Evolutionary conservation across 208 protist species (phyloP), one percentile per base, ranked within the genome.

Genomic region (Wallacemonas rigidus): DNA sequence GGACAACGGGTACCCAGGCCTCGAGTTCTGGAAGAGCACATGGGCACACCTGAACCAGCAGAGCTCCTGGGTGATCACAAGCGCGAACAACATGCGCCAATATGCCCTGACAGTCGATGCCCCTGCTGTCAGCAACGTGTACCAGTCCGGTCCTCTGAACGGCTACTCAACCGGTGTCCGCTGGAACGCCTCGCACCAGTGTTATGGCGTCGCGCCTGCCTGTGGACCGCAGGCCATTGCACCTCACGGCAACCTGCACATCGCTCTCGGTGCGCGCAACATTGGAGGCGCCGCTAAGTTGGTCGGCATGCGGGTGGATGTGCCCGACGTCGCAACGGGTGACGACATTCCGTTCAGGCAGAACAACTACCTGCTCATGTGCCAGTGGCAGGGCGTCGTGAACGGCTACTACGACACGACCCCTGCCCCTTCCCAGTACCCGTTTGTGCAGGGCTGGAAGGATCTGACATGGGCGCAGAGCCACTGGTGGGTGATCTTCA

Each of bases 401-500:
- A 26, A 26, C n/a, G 51, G n/a, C n/a, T 56, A 45, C 39, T 73
- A 78, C 39, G 9, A 12, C 6, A 17, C 51, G 0, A 56, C 41
- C 14, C 51, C 8, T 12, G 14, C n/a, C n/a, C 51, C 51, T 6
- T 56, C 51, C 61, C 26, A 40, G 60, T 7, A 62, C 74, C 14
- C 5, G 38, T 82, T 89, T 45, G 53, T 85, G 6, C 53, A 79
- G 35, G 80, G 80, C 48, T 89, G 72, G 68, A 83, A 86, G 75
- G 74, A 80, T 0, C 38, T 75, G 51, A 86, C 83, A 14, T 89
- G 83, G 81, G 75, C 79, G 26, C 80, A 89, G 63, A 65, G 60
- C 67, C 48, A 86, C 71, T 89, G 83, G 83, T 89, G 75, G 69
- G 67, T 85, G 2, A 53, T 86, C 58, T 88, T 80, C 51, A 11